phyloP scores from a whole-genome alignment of 2,329 filamentous ascomycete genomes.

The Metarhizium sp. region DNA sequence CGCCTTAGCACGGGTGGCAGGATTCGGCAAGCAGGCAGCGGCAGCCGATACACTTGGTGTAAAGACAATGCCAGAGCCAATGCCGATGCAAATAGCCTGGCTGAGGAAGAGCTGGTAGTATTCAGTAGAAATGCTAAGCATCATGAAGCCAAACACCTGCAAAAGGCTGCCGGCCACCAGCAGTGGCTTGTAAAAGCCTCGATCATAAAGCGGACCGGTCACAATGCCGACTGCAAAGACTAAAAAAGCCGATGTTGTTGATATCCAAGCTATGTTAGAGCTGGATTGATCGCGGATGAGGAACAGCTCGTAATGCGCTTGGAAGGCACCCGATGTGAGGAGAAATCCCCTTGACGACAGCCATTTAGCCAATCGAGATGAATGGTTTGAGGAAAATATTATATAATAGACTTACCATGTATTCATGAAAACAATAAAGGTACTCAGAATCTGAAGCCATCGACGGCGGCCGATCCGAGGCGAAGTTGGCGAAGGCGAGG shows the following conservation, averaged over 20 bases:
- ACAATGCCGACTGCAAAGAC: slow-evolving; percentile 12
- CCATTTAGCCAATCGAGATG: too few relatives aligned
- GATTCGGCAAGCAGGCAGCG: slow-evolving; percentile 9
- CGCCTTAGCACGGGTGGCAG: neutral
- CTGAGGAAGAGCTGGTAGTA: slow-evolving; percentile 31
- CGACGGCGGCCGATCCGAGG: neutral
- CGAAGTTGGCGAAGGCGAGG: too few relatives aligned
- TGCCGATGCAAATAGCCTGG: slow-evolving; percentile 42
- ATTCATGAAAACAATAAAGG: neutral
- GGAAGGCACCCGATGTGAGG: neutral
- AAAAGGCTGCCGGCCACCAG: slow-evolving; percentile 22
- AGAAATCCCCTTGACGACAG: too few relatives aligned
- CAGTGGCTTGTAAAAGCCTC: slow-evolving; percentile 19
- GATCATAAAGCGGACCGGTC: slow-evolving; percentile 20
- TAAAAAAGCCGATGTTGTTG: neutral
- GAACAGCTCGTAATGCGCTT: neutral
- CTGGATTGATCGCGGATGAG: neutral
- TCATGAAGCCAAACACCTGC: slow-evolving; percentile 27
- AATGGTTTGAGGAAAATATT: neutral
- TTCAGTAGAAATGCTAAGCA: slow-evolving; percentile 22
- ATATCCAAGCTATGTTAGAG: too few relatives aligned
- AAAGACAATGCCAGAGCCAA: slow-evolving; percentile 42
- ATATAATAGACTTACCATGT: neutral
- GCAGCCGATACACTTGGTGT: slow-evolving; percentile 27
- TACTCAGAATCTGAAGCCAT: neutral